Percentiles rank a stretch among this genome's conserved stretches.
Conservation (phyloP, 805 yeast genomes). For the Barnettozyma pratensis region DNA sequence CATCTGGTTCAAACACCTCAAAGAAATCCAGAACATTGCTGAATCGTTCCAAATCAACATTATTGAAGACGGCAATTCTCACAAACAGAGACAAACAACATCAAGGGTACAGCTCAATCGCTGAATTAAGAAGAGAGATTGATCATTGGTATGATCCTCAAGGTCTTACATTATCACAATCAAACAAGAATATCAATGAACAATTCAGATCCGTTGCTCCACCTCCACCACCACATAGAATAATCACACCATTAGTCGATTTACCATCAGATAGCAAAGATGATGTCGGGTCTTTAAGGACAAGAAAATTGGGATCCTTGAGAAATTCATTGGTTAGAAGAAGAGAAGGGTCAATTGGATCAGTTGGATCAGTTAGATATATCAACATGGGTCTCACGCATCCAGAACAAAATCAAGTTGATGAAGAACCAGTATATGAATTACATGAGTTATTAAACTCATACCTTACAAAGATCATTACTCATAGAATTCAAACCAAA, state of each 20-base stretch:
- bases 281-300: neutral
- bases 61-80: constrained; percentile 2
- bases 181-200: neutral
- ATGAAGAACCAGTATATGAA: constrained; percentile 5
- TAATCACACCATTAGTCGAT: neutral
- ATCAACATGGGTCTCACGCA: neutral
- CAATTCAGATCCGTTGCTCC: constrained; percentile 12
- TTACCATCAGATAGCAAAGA: neutral
- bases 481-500: constrained; percentile 22
- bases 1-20: neutral
- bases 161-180: neutral
- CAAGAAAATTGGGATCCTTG: neutral
- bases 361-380: neutral
- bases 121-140: constrained; percentile 24
- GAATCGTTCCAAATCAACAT: constrained; percentile 6
- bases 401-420: neutral
- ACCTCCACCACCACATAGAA: constrained; percentile 22
- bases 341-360: neutral
- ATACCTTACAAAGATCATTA: constrained; percentile 17
- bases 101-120: constrained; percentile 13
- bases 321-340: neutral
- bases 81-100: constrained; percentile 11
- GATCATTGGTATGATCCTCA: constrained; percentile 17
- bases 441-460: constrained; percentile 1
- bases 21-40: constrained; percentile 7